These are phyloP conservation scores for Paramecium sexaurelia DNA, from an alignment of 73 alveolate genomes.

Conservation along the genomic window DNA sequence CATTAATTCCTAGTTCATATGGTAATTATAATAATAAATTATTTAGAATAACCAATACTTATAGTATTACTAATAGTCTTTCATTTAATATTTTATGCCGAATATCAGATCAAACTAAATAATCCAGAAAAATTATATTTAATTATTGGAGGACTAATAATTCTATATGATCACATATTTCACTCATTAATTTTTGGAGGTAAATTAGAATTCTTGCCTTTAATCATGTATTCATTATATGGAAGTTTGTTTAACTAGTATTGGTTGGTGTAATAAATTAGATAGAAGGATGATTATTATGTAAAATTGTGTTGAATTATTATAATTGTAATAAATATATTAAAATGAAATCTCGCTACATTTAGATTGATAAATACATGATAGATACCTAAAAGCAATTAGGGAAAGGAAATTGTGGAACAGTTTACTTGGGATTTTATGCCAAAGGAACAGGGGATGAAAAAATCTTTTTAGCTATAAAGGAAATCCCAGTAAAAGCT, in stretches of 20 bases:
- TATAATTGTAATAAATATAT: neutral
- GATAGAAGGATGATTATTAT: neutral
- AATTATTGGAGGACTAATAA: neutral
- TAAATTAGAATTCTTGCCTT: neutral
- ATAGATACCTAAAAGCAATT: slow-evolving; percentile 49
- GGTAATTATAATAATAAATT: slow-evolving; percentile 31
- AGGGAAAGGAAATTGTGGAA: slow-evolving; percentile 61
- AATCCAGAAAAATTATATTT: neutral
- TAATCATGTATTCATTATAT: neutral
- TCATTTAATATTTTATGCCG: slow-evolving; percentile 59
- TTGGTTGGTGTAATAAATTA: neutral
- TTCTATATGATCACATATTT: neutral
- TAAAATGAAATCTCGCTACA: neutral
- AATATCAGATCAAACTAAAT: slow-evolving; percentile 10
- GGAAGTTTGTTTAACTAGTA: slow-evolving; percentile 40
- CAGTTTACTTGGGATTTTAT: slow-evolving; percentile 63
- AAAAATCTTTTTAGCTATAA: slow-evolving; percentile 55
- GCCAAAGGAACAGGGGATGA: slow-evolving; percentile 50
- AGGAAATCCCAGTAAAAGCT: slow-evolving; percentile 65
- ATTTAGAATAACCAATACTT: slow-evolving; percentile 54
- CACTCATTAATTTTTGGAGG: neutral
- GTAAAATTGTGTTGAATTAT: slow-evolving; percentile 21
- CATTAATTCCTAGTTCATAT: slow-evolving; percentile 22
- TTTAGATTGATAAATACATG: slow-evolving; percentile 60
- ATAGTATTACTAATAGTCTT: slow-evolving; percentile 32